Evolutionary conservation across 495 filamentous ascomycete species (phyloP).

Genomic region (Pseudevernia furfuracea): DNA sequence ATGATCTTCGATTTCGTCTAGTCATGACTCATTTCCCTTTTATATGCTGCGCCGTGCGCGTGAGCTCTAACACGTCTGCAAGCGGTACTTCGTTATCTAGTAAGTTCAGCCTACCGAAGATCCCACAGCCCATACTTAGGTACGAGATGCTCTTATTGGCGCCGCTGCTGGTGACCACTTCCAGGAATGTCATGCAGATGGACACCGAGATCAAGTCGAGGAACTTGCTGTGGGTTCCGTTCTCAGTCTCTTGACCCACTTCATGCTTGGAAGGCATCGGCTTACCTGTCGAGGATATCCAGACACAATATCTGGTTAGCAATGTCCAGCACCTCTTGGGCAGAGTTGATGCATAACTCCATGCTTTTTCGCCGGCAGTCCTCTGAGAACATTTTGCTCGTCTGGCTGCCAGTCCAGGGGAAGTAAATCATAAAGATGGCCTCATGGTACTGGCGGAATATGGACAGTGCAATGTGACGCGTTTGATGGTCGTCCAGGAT

Average conservation of each 20-base stretch:
- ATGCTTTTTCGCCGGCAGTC: slow-evolving; percentile 2
- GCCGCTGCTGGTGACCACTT: slow-evolving; percentile 3
- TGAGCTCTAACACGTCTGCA: not conserved
- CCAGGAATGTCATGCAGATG: slow-evolving; percentile 9
- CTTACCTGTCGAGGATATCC: slow-evolving; percentile 7
- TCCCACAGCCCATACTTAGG: slow-evolving; percentile 6
- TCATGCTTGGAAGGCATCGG: not conserved
- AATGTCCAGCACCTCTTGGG: slow-evolving; percentile 5
- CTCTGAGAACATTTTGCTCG: not conserved
- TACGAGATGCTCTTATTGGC: slow-evolving; percentile 11
- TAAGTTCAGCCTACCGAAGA: slow-evolving; percentile 5
- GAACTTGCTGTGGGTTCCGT: slow-evolving; percentile 3
- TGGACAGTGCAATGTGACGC: not conserved
- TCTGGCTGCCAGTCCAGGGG: not conserved
- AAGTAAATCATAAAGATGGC: slow-evolving; percentile 8
- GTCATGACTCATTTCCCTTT: slow-evolving; percentile 6
- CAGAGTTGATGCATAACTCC: slow-evolving; percentile 5
- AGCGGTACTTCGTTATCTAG: slow-evolving; percentile 7
- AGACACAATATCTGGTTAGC: slow-evolving; percentile 3
- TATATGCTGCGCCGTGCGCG: slow-evolving; percentile 8
- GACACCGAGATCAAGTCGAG: slow-evolving; percentile 7
- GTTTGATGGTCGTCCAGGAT: slow-evolving; percentile 3
- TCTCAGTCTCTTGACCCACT: slow-evolving; percentile 5
- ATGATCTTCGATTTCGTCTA: too few relatives aligned
- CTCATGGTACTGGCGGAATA: slow-evolving; percentile 12